These are phyloP conservation scores for Berberis thunbergii DNA, from an alignment of 164 flowering plant species.

Conservation along the genomic window DNA sequence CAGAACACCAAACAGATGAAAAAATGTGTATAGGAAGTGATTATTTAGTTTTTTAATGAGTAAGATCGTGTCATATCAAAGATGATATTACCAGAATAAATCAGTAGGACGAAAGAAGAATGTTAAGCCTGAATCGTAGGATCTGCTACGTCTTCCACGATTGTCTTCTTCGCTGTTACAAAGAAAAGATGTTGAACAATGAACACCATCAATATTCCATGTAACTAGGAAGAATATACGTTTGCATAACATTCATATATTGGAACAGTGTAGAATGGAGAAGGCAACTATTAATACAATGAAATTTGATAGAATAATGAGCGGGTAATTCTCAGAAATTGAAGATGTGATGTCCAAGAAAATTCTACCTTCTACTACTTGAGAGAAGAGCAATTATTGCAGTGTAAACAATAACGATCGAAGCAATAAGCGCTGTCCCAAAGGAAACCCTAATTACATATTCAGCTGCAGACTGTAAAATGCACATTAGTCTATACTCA, in stretches of 20 bases:
- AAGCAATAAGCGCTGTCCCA: constrained; percentile 91
- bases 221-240: background rate
- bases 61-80: too few species aligned
- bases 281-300: too few species aligned
- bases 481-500: constrained; percentile 6
- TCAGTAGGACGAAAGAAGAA: constrained; percentile 59
- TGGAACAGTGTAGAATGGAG: background rate
- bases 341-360: background rate
- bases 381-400: constrained; percentile 70
- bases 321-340: too few species aligned
- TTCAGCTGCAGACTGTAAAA: constrained; percentile 64
- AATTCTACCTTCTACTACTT: constrained; percentile 66
- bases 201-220: background rate
- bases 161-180: constrained; percentile 73
- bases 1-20: too few species aligned
- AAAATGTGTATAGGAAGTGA: too few species aligned
- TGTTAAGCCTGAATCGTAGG: constrained; percentile 57
- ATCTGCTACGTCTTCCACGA: constrained; percentile 86
- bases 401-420: constrained; percentile 84
- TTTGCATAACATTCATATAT: background rate
- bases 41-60: too few species aligned
- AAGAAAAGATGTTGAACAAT: background rate
- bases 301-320: too few species aligned
- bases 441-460: constrained; percentile 75
- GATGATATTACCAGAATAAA: constrained; percentile 1